Percentiles rank a stretch among this genome's conserved stretches.
These are phyloP conservation scores for Ophiocordyceps camponoti-saundersi DNA, from an alignment of 2,329 filamentous ascomycete genomes.

Conservation along the genomic window DNA sequence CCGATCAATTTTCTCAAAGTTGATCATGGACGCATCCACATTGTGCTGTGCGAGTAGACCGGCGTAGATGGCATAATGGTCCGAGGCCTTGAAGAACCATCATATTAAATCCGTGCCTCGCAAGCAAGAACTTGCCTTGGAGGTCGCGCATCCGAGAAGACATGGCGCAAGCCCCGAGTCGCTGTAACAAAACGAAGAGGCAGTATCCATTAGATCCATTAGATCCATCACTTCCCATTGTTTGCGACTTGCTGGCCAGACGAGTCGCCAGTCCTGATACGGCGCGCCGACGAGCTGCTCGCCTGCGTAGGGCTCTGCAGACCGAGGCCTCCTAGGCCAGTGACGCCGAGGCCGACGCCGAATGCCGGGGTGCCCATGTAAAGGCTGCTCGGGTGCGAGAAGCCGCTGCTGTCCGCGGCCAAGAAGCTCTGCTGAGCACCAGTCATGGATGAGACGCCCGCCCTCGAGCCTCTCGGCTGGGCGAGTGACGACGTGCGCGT, in stretches of 20 bases:
- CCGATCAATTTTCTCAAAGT: not conserved
- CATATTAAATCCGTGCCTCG: too few species aligned
- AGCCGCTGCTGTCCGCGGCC: conserved; percentile 17
- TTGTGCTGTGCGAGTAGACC: too few species aligned
- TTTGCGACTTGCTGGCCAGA: not conserved
- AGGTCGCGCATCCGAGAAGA: too few species aligned
- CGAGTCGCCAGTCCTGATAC: conserved; percentile 15
- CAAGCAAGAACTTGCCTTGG: too few species aligned
- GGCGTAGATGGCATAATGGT: too few species aligned
- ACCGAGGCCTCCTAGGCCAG: not conserved
- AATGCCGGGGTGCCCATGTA: conserved; percentile 28
- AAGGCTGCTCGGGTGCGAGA: conserved; percentile 33
- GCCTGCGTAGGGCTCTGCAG: conserved; percentile 4
- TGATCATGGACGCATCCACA: too few species aligned
- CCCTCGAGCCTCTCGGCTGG: conserved; percentile 11
- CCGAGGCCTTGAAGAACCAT: too few species aligned
- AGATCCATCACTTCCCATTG: not conserved
- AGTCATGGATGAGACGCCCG: conserved; percentile 6
- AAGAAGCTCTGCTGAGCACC: conserved; percentile 4
- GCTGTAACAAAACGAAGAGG: not conserved
- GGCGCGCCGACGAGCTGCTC: conserved; percentile 5
- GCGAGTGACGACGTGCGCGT: conserved; percentile 14
- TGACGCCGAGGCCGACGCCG: conserved; percentile 4
- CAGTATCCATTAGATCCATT: not conserved
- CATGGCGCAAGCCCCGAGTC: not conserved